Percentiles rank a stretch among this genome's conserved stretches.
Evolutionary conservation across 768 basidiomycete species (phyloP).

Genomic region (Strobilomyces echinocephalus): DNA sequence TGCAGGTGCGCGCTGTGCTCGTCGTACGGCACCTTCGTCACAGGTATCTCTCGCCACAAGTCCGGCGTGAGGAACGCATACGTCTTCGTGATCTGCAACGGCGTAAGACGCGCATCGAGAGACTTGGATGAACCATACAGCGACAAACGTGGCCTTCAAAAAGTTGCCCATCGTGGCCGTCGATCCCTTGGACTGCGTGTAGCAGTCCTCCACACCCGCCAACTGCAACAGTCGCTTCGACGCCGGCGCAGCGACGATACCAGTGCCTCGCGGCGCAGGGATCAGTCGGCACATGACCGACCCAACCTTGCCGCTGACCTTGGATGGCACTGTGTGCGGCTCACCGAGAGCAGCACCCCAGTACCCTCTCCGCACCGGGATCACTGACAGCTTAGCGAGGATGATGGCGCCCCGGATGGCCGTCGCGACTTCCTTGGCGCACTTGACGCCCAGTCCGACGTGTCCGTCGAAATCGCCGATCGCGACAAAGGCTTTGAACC

Average conservation of each 20-base stretch:
- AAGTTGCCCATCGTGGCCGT: conserved; percentile 99
- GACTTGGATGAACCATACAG: conserved; percentile 46
- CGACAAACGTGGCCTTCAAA: conserved; percentile 94
- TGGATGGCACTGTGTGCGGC: conserved; percentile 98
- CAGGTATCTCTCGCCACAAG: conserved; percentile 92
- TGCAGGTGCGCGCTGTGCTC: conserved; percentile 93
- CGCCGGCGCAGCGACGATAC: conserved; percentile 98
- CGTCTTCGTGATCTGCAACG: conserved; percentile 84
- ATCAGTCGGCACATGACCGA: conserved; percentile 99
- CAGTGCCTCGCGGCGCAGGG: conserved; percentile 96
- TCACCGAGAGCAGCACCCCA: conserved; percentile 99
- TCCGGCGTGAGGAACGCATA: conserved; percentile 98
- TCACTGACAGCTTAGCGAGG: conserved; percentile 94
- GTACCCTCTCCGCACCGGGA: conserved; percentile 98
- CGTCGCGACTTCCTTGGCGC: conserved; percentile 99
- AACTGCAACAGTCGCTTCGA: conserved; percentile 95
- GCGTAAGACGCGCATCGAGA: neutral
- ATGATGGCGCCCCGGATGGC: conserved; percentile 99
- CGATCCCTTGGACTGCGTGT: conserved; percentile 97
- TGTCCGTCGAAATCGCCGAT: conserved; percentile 99
- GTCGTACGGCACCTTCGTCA: conserved; percentile 88
- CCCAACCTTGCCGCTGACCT: conserved; percentile 97
- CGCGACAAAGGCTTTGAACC: conserved; percentile 99
- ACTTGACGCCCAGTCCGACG: conserved; percentile 99
- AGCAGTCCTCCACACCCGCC: conserved; percentile 95